These are phyloP conservation scores for Bolboschoenus planiculmis DNA, from an alignment of 176 grass and related monocot species.

Conservation along the genomic window DNA sequence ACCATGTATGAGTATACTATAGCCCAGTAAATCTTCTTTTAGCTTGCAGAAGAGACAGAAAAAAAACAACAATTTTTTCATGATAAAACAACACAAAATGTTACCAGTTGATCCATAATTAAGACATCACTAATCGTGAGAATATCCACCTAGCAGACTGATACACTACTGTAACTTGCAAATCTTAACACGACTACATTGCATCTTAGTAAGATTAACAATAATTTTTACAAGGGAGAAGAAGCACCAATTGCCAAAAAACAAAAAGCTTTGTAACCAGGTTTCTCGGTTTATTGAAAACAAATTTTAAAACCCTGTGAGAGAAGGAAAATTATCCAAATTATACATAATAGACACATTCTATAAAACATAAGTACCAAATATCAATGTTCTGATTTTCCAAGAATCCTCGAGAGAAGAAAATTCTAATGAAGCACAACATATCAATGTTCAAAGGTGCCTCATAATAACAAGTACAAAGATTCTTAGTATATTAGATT, in stretches of 20 bases:
- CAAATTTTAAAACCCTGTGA: neutral
- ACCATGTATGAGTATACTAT: no score
- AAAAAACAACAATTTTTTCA: no score
- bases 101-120: no score
- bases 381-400: no score
- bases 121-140: no score
- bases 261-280: neutral
- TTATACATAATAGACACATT: neutral
- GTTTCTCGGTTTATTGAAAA: neutral
- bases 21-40: no score
- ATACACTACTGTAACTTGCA: no score
- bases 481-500: neutral
- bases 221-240: neutral
- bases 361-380: neutral
- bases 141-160: no score
- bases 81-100: no score
- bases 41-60: no score
- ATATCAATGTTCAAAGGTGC: neutral
- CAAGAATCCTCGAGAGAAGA: neutral
- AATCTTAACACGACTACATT: neutral
- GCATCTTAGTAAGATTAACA: neutral
- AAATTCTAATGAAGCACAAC: neutral
- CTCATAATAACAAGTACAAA: neutral
- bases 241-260: neutral
- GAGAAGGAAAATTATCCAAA: no score